Evolutionary conservation across 2,329 filamentous ascomycete genomes (phyloP).

Genomic region (Drechslerella stenobrocha): DNA sequence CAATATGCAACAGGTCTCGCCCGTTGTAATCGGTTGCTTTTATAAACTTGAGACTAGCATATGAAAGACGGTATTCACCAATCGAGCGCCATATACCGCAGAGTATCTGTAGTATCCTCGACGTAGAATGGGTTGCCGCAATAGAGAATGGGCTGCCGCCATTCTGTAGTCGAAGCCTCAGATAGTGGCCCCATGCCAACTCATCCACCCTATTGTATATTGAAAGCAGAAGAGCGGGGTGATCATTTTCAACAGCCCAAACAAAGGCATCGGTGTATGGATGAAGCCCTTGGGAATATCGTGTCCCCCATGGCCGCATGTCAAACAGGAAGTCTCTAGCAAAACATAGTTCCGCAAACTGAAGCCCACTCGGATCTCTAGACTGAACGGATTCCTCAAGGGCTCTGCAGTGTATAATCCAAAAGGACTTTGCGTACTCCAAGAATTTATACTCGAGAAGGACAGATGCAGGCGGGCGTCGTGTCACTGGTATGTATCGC

Average conservation of each 20-base stretch:
- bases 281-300: conserved; percentile 11
- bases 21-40: not conserved
- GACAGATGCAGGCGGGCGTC: conserved; percentile 10
- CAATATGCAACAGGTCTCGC: conserved; percentile 13
- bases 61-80: too few species aligned
- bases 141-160: not conserved
- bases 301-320: conserved; percentile 35
- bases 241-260: conserved; percentile 36
- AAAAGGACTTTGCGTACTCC: conserved; percentile 13
- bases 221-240: not conserved
- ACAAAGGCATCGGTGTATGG: conserved; percentile 30
- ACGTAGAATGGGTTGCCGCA: conserved; percentile 14
- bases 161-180: conserved; percentile 1
- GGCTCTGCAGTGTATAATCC: conserved; percentile 19
- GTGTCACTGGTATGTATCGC: conserved; percentile 10
- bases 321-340: conserved; percentile 19
- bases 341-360: conserved; percentile 19
- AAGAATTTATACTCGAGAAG: conserved; percentile 22
- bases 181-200: not conserved
- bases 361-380: not conserved
- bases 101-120: not conserved
- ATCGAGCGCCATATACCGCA: too few species aligned
- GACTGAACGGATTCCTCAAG: not conserved
- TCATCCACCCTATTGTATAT: conserved; percentile 6
- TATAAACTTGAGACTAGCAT: too few species aligned